Conservation (phyloP, 768 basidiomycete species). For the Serendipita sp. region DNA sequence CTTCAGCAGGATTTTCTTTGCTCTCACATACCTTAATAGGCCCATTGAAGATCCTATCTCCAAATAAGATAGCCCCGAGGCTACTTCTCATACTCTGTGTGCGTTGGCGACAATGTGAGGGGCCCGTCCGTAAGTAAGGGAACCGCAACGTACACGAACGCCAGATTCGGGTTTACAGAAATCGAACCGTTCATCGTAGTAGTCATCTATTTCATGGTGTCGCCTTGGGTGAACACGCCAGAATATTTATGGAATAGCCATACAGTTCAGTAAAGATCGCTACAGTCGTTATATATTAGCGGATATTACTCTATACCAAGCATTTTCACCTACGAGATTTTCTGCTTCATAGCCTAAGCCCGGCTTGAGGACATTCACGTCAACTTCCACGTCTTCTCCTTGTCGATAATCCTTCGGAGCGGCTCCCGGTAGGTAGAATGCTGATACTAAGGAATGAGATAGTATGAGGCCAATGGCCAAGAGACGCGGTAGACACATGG, state of each 20-base stretch:
- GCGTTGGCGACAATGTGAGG: conserved; percentile 9
- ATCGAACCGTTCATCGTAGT: conserved; percentile 71
- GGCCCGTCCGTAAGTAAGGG: conserved; percentile 12
- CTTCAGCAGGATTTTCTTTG: not conserved
- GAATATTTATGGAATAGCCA: conserved; percentile 13
- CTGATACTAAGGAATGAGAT: conserved; percentile 15
- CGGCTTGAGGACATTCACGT: conserved; percentile 81
- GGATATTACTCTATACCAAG: conserved; percentile 6
- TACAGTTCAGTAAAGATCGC: conserved; percentile 89
- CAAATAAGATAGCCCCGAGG: conserved; percentile 88
- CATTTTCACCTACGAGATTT: not conserved
- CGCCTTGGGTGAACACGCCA: not conserved
- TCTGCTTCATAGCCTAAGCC: conserved; percentile 21
- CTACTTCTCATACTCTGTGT: conserved; percentile 1
- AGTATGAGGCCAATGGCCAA: not conserved
- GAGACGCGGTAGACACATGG: not conserved
- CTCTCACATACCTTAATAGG: conserved; percentile 61
- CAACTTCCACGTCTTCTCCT: conserved; percentile 61
- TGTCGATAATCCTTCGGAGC: conserved; percentile 67
- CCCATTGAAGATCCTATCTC: conserved; percentile 85
- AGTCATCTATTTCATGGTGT: conserved; percentile 56
- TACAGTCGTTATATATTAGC: conserved; percentile 17
- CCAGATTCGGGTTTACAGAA: conserved; percentile 75
- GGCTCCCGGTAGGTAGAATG: conserved; percentile 81
- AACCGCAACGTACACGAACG: not conserved